A percentile compares a stretch with the other conserved stretches of the same genome.
Conservation (phyloP, 306 rosid genomes). For the Trifolium fragiferum region DNA sequence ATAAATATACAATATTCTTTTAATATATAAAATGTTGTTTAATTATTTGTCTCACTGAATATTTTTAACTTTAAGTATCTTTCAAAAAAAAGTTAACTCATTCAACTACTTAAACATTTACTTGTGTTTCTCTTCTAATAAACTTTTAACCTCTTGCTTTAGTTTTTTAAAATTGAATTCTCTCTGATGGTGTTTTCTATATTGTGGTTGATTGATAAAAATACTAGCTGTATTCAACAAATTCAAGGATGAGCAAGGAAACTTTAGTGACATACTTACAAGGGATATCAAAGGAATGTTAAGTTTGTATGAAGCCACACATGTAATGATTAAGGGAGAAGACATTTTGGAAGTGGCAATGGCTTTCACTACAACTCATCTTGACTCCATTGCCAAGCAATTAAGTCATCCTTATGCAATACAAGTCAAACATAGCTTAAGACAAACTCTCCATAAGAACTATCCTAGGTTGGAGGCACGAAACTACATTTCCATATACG, state of each 20-base stretch:
- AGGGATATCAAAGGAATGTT: background rate
- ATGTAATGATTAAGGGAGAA: background rate
- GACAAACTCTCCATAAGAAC: constrained; percentile 31
- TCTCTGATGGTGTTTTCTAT: too few species aligned
- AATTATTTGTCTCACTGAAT: too few species aligned
- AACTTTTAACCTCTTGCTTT: too few species aligned
- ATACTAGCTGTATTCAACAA: background rate
- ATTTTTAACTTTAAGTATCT: too few species aligned
- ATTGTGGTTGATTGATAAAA: background rate
- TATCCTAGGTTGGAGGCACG: constrained; percentile 39
- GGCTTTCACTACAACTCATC: background rate
- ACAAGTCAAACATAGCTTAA: constrained; percentile 40
- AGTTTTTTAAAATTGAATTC: too few species aligned
- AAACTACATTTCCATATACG: constrained; percentile 30
- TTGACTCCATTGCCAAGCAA: background rate
- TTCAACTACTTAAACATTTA: too few species aligned
- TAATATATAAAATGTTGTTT: too few species aligned
- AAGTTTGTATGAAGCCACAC: constrained; percentile 3
- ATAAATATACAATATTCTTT: too few species aligned
- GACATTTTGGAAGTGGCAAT: background rate
- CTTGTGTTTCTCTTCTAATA: too few species aligned
- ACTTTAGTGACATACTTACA: background rate
- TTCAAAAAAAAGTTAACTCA: too few species aligned
- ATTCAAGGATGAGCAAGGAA: background rate
- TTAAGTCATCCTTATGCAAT: constrained; percentile 4